Conservation (phyloP, 768 basidiomycete species). For the Dentipellis fragilis region DNA sequence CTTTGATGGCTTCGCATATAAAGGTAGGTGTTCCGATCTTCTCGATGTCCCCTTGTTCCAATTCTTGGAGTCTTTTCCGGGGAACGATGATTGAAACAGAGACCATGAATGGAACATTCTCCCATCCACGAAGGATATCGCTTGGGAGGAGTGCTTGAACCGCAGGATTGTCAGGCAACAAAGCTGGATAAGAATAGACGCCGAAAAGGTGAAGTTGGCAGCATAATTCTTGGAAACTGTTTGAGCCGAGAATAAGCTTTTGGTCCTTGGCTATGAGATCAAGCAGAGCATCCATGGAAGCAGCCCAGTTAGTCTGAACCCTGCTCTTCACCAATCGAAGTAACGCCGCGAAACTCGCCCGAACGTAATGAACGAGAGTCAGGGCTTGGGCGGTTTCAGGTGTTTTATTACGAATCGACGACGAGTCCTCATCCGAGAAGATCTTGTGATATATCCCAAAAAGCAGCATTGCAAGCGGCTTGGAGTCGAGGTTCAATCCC, state of each 20-base stretch:
- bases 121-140: conserved; percentile 13
- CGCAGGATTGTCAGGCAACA: no score
- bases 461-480: conserved; percentile 28
- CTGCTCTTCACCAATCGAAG: conserved; percentile 29
- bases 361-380: conserved; percentile 32
- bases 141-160: no score
- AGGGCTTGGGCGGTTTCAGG: conserved; percentile 3
- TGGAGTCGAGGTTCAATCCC: conserved; percentile 18
- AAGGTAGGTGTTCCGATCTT: background rate
- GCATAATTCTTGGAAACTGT: background rate
- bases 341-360: conserved; percentile 37
- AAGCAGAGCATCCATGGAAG: conserved; percentile 27
- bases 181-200: no score
- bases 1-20: background rate
- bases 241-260: background rate
- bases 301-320: conserved; percentile 28
- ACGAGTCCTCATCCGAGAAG: conserved; percentile 31
- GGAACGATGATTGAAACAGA: conserved; percentile 29
- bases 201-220: background rate
- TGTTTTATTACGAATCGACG: conserved; percentile 3
- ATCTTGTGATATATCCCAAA: conserved; percentile 33
- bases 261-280: background rate
- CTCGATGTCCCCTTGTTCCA: conserved; percentile 17
- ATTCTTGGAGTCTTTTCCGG: conserved; percentile 12
- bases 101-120: conserved; percentile 26